These are phyloP conservation scores for Pilasporangium apinafurcum DNA, from an alignment of 352 stramenopile species.

Conservation along the genomic window DNA sequence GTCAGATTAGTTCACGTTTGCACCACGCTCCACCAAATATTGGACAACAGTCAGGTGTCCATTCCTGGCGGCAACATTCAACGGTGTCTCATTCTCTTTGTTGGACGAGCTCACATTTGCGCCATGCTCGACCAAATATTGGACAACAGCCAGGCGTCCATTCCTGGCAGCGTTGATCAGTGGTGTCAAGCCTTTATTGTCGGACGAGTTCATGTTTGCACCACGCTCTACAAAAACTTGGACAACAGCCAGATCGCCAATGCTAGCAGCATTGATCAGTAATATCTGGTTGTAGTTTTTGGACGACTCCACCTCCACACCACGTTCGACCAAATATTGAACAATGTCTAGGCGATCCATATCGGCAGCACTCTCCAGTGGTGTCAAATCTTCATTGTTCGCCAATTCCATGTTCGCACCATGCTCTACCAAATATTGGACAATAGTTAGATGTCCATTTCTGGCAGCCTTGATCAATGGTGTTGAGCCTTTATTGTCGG, in stretches of 20 bases:
- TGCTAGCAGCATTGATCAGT: neutral
- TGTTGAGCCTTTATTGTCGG: neutral
- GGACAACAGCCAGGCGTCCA: neutral
- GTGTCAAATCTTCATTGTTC: neutral
- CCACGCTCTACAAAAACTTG: neutral
- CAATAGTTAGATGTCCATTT: constrained; percentile 13
- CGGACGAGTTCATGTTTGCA: neutral
- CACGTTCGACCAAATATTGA: neutral
- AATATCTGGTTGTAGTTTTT: constrained; percentile 1
- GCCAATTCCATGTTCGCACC: neutral
- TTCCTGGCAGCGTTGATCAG: constrained; percentile 2
- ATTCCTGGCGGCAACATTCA: too few species aligned
- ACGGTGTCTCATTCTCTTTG: constrained; percentile 4
- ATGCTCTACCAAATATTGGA: constrained; percentile 9
- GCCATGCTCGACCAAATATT: neutral
- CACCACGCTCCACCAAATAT: too few species aligned
- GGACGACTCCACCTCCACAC: neutral
- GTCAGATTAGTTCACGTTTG: too few species aligned
- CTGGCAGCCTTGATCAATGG: constrained; percentile 2
- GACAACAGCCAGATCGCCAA: neutral
- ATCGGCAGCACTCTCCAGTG: constrained; percentile 1
- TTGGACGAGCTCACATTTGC: constrained; percentile 4
- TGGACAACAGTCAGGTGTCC: too few species aligned
- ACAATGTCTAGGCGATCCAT: neutral
- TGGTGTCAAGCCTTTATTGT: constrained; percentile 5